Evolutionary conservation across 441 rosid species (phyloP), one percentile per base, ranked within the genome.

Genomic region (Corymbia citriodora): DNA sequence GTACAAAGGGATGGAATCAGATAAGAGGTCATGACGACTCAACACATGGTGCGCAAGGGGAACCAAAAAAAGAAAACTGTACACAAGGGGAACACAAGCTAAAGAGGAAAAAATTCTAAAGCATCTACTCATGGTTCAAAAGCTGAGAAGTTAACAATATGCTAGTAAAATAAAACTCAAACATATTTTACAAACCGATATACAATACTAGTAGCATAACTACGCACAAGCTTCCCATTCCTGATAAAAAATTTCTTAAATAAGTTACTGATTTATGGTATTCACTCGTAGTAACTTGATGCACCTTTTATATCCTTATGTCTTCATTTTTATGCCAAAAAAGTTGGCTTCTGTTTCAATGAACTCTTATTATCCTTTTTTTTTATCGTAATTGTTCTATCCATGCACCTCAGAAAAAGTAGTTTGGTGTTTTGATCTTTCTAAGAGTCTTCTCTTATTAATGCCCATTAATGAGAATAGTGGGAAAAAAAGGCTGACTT

Each of bases 1-100:
- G 92, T 91, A 92, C 89, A 88, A 89, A 92, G 83, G 52, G 89
- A 93, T 23, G 48, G 83, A 85, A 88, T 90, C 17, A 90, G 89
- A 50, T 72, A 90, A 57, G 87, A 87, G 88, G 54, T 53, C 85
- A 54, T 53, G 63, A 87, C 6, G 48, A 88, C 19, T 74, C 55
- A 40, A 65, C 65, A 55, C 63, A 74, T 61, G 65, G 27, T 15
- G 31, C 2, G 54, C 12, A 9, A 55, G 68, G 65, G 68, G 10
- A 45, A 40, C 6, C 52, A 45, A 79, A 79, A 12, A 40, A 45
- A 40, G 49, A 45, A 23, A 74, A 40, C 50, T 23, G 18, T 79
- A 45, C n/a, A 25, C 52, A 25, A 79, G 18, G 85, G 85, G 85
- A 79, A 23, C 52, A 79, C 27, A 79, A 40, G 85, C n/a, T 2